Percentiles rank a stretch among this genome's conserved stretches.
Conservation (phyloP, 148 eudicot genomes). For the Suaeda aralocaspica region DNA sequence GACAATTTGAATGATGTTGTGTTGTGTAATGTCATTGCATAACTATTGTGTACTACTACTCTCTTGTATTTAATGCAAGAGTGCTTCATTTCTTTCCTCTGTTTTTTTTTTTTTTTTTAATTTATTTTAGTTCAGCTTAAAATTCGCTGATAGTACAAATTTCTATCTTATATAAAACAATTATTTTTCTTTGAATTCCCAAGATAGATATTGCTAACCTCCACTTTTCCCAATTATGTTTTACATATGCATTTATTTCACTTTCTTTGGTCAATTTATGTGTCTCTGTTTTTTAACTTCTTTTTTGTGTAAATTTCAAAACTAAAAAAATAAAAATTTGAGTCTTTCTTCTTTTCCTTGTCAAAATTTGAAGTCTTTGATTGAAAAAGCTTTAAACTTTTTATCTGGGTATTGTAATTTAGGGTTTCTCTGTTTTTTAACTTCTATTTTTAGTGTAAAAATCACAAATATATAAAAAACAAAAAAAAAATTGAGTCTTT, state of each 20-base stretch:
- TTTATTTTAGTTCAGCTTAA: constrained; percentile 17
- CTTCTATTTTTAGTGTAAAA: no score
- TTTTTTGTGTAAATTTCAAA: not conserved
- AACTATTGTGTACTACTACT: no score
- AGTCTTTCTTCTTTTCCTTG: not conserved
- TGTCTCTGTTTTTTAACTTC: not conserved
- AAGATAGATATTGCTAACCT: constrained; percentile 18
- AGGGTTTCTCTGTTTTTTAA: not conserved
- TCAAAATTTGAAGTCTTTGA: constrained; percentile 1
- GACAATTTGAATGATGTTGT: constrained; percentile 24
- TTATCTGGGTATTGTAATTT: not conserved
- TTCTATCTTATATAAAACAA: not conserved
- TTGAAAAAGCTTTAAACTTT: not conserved
- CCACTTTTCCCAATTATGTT: constrained; percentile 18
- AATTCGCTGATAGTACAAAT: constrained; percentile 16
- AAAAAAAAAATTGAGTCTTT: no score
- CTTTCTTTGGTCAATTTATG: constrained; percentile 14
- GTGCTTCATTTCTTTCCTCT: constrained; percentile 17
- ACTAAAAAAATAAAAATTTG: not conserved
- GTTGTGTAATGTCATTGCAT: constrained; percentile 6
- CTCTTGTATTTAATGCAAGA: constrained; percentile 19
- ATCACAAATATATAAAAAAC: no score
- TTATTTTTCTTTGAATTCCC: constrained; percentile 16
- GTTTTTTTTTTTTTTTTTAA: no score
- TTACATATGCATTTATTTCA: constrained; percentile 26